Base-by-base conservation (phyloP, 1,284 basidiomycete species). In the Ceratobasidium sp. region DNA sequence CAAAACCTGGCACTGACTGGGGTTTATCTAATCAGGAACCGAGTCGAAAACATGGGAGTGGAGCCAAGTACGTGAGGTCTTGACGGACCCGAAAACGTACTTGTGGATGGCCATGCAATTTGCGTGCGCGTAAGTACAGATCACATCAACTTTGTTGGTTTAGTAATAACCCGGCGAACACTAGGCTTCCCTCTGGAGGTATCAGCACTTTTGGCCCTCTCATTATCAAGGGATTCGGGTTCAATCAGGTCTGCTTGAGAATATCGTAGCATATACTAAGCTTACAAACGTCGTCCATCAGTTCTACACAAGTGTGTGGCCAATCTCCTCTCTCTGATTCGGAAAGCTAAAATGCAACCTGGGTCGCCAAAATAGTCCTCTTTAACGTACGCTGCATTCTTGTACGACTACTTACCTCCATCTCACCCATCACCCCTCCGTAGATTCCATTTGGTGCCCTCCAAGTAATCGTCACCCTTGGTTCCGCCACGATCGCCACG, bases 401-500 rank as follows among this genome's bases (percentile, higher is more conserved):
- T 11, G 5, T 1, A 39, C 37, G 39, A 13, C 19, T 8, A 16
- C 34, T 2, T 37, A 37, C 24, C 7, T 29, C 19, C 16, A 31
- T 22, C 37, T n/a, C 19, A n/a, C n/a, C 34, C 6, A 19, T 13
- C 19, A 11, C 16, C 58, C n/a, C 43, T 34, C 31, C 31, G 29
- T 16, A 82, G 65, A 81, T 87, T 61, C 86, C 86, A 1, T 86
- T 86, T 74, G 81, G 82, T 37, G 84, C 81, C n/a, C 80, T 87
- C 65, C 84, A 85, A 77, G 83, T 88, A 61, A 77, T 84, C 74
- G 56, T 83, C 37, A 83, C 84, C 53, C 78, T 86, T 27, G 54
- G 80, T 48, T 78, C 82, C 5, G 86, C 84, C 46, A 83, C 77
- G 54, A 78, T 87, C 43, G 84, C 85, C 29, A 85, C 84, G 76